Evolutionary conservation across 257 asterid genomes (phyloP).

Genomic region (Osmanthus fragrans): DNA sequence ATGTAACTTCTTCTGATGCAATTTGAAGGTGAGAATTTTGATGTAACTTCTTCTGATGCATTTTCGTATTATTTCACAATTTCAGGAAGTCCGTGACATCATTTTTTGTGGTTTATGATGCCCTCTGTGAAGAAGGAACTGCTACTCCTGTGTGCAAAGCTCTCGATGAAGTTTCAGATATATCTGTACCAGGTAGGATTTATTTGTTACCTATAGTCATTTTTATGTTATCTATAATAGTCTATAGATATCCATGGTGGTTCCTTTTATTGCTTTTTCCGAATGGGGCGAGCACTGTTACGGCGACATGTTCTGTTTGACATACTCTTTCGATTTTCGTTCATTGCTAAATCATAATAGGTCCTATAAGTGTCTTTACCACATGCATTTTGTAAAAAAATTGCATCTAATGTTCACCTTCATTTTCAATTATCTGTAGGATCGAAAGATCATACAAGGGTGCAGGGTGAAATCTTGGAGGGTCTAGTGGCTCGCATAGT

Average conservation of each 20-base stretch:
- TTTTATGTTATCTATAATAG: conserved; percentile 14
- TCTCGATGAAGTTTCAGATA: conserved; percentile 90
- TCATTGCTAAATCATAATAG: conserved; percentile 4
- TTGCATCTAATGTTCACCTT: conserved; percentile 20
- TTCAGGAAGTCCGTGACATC: conserved; percentile 89
- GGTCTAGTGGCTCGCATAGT: conserved; percentile 96
- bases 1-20: neutral
- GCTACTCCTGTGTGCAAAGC: conserved; percentile 86
- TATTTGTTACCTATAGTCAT: conserved; percentile 16
- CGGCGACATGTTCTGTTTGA: conserved; percentile 18
- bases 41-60: neutral
- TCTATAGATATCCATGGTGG: conserved; percentile 13
- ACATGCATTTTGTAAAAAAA: neutral
- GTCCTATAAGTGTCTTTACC: neutral
- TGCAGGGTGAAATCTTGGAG: conserved; percentile 97
- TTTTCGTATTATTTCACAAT: conserved; percentile 13
- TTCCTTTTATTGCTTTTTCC: conserved; percentile 14
- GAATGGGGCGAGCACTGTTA: conserved; percentile 1
- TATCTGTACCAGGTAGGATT: conserved; percentile 78
- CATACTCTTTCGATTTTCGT: conserved; percentile 15
- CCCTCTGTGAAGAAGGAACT: conserved; percentile 97
- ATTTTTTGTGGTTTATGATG: conserved; percentile 91
- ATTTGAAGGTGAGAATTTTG: neutral
- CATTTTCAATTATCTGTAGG: conserved; percentile 45
- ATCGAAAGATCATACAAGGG: conserved; percentile 80